Evolutionary conservation across 2,329 filamentous ascomycete genomes (phyloP).

Genomic region (Diaporthe eres): DNA sequence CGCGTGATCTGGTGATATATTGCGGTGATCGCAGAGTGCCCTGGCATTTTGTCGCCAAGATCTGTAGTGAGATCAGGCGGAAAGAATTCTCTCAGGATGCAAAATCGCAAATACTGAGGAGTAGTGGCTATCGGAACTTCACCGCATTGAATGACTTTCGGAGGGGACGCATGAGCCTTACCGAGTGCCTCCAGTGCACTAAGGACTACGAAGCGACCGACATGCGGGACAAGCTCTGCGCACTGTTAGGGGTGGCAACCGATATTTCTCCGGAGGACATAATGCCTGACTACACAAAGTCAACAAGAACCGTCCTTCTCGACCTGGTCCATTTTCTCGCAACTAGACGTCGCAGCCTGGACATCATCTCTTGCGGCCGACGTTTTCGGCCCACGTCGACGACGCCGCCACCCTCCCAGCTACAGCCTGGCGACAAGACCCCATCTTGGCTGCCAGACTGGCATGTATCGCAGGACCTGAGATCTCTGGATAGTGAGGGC

Average conservation of each 20-base stretch:
- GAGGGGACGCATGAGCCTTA: neutral
- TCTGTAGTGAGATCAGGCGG: neutral
- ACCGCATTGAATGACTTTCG: neutral
- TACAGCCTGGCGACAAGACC: neutral
- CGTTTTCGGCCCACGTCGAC: neutral
- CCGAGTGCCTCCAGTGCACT: neutral
- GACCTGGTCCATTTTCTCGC: neutral
- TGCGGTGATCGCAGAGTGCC: neutral
- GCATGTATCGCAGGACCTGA: neutral
- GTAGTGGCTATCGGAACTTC: constrained; percentile 1
- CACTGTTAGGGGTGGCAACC: neutral
- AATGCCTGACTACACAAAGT: neutral
- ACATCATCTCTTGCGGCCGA: neutral
- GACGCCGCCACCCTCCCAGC: neutral
- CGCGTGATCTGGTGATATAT: neutral
- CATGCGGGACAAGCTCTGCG: neutral
- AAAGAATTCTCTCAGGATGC: neutral
- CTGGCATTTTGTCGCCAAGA: neutral
- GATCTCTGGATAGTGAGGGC: neutral
- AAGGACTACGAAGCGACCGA: neutral
- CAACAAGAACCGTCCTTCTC: neutral
- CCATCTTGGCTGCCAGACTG: neutral
- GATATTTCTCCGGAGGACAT: neutral
- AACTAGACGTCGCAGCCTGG: neutral
- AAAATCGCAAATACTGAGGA: neutral